Evolutionary conservation across 106 monocot genomes (phyloP), one percentile per base, ranked within the genome.

Genomic region (Alisma plantagoaquatica): DNA sequence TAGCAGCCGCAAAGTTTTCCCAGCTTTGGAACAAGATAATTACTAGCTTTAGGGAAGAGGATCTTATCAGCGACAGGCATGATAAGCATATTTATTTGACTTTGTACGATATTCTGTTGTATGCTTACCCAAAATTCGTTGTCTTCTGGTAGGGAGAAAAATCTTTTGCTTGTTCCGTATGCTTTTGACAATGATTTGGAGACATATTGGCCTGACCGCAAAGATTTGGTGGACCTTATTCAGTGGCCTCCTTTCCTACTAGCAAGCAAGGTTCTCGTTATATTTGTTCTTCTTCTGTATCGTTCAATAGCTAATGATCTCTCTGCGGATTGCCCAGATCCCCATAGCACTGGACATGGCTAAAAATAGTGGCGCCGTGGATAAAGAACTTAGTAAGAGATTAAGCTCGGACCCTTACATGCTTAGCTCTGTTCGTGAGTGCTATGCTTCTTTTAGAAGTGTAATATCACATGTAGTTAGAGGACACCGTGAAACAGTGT

Each of bases 161-260:
- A 84, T 57, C 73, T 94, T 69, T 51, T 94, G 55, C 94, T 94
- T 62, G 81, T 94, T 67, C 94, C 94, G 7, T 94, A 94, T 53
- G 77, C 69, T 65, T 80, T 88, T 31, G 88, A 94, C 74, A 65
- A 61, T 15, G 77, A 67, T 62, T 63, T 94, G 35, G n/a, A n/a
- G n/a, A n/a, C n/a, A n/a, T n/a, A n/a, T n/a, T n/a, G n/a, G n/a
- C n/a, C n/a, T n/a, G n/a, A n/a, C n/a, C n/a, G n/a, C n/a, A n/a
- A n/a, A n/a, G n/a, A n/a, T n/a, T n/a, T n/a, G n/a, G n/a, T n/a
- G 23, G 62, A 75, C 15, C 59, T 88, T 55, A 65, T 80, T 44
- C 94, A 88, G 54, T 94, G 94, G 94, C 94, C 94, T 64, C 94
- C 94, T 17, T 94, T 94, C 64, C 66, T 94, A 54, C 84, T 94